A percentile compares a stretch with the other conserved stretches of the same genome.
Evolutionary conservation across 2,329 filamentous ascomycete species (phyloP).

Genomic region (Talaromyces sp.): DNA sequence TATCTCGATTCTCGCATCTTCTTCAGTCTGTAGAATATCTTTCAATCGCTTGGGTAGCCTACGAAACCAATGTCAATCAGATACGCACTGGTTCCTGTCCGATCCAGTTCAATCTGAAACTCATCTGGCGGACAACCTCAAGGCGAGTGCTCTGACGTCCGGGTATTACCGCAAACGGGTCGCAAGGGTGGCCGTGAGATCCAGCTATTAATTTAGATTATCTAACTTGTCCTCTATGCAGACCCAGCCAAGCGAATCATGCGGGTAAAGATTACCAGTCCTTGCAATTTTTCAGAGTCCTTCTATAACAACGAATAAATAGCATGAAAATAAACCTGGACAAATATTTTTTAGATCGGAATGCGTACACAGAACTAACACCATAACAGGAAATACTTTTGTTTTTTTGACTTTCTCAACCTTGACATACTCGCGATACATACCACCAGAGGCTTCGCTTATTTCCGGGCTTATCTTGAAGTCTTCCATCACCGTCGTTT

Average conservation of each 20-base stretch:
- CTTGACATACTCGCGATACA: neutral
- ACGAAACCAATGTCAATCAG: neutral
- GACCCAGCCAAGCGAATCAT: neutral
- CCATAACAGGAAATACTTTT: neutral
- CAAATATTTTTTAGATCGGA: neutral
- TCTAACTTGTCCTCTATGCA: neutral
- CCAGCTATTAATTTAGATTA: neutral
- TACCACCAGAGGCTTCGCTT: neutral
- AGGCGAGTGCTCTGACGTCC: neutral
- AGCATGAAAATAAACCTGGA: neutral
- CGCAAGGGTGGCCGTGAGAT: neutral
- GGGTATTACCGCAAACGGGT: neutral
- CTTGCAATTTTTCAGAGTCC: neutral
- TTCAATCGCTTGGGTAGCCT: neutral
- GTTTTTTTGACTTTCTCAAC: neutral
- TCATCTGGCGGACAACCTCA: neutral
- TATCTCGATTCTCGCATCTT: neutral
- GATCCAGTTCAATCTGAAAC: neutral
- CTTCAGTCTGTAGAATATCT: neutral
- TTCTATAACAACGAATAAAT: neutral
- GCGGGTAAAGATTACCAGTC: neutral
- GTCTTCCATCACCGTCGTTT: neutral
- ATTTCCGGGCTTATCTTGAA: neutral
- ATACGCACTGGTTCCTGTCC: neutral
- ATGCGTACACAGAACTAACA: neutral